phyloP scores from a whole-genome alignment of 148 eudicot species.

The Limonium bicolor region DNA sequence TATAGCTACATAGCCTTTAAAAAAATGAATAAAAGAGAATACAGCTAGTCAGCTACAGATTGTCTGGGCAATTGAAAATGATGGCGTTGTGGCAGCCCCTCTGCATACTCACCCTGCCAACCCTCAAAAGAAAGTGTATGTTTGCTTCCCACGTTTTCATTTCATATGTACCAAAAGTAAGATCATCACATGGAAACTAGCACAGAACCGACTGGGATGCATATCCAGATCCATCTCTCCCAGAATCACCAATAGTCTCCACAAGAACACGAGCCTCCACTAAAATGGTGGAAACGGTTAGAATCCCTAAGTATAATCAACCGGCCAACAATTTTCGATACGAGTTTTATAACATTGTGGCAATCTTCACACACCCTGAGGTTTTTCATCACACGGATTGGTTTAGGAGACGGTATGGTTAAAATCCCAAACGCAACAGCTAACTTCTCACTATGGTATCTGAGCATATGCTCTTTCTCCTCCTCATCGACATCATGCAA shows the following conservation, averaged over 20 bases:
- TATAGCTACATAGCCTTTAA: too few species aligned
- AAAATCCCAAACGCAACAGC: conserved; percentile 36
- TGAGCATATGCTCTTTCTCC: conserved; percentile 37
- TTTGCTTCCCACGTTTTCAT: too few species aligned
- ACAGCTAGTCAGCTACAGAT: too few species aligned
- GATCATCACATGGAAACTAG: too few species aligned
- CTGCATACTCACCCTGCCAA: too few species aligned
- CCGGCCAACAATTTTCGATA: conserved; percentile 30
- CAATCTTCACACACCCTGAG: conserved; percentile 35
- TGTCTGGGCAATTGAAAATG: too few species aligned
- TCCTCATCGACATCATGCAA: conserved; percentile 43
- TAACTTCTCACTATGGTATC: conserved; percentile 33
- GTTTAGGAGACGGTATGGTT: conserved; percentile 16
- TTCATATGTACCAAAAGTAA: too few species aligned
- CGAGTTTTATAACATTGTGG: conserved; percentile 33
- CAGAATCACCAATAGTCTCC: conserved; percentile 48
- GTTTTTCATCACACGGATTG: conserved; percentile 36
- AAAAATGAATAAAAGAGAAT: too few species aligned
- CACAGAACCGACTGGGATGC: too few species aligned
- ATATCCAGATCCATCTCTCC: too few species aligned
- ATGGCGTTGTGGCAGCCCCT: too few species aligned
- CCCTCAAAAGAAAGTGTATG: too few species aligned
- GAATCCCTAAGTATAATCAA: conserved; percentile 31
- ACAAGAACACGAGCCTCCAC: conserved; percentile 31
- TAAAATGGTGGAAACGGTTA: conserved; percentile 39